Conservation (phyloP, 345 rosid genomes). For the Raphanus raphanistrum region DNA sequence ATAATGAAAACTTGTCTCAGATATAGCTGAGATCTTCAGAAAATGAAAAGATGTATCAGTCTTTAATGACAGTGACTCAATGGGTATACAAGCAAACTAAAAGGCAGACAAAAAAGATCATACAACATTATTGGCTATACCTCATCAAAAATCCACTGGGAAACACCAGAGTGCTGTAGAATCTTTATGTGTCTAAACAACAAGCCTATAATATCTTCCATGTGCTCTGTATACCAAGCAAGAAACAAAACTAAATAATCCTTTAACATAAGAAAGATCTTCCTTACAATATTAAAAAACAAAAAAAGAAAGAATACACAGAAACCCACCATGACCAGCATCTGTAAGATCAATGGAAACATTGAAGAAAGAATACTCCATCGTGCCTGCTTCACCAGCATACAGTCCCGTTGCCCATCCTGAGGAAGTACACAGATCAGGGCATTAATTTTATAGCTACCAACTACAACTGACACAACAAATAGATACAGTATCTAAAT, state of each 20-base stretch:
- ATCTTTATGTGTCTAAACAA: conserved; percentile 67
- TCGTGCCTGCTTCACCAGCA: conserved; percentile 66
- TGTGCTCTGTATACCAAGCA: conserved; percentile 57
- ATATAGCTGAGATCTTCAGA: conserved; percentile 78
- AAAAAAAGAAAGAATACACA: not conserved
- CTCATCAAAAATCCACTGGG: conserved; percentile 93
- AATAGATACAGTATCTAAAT: not conserved
- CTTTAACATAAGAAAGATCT: not conserved
- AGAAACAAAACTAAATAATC: not conserved
- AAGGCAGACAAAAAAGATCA: too few species aligned
- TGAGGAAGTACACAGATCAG: conserved; percentile 23
- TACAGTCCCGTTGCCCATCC: conserved; percentile 81
- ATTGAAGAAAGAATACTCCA: conserved; percentile 72
- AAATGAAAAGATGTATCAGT: conserved; percentile 27
- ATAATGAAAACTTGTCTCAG: conserved; percentile 78
- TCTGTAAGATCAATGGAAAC: conserved; percentile 74
- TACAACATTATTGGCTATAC: conserved; percentile 47
- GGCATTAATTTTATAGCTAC: not conserved
- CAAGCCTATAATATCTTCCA: conserved; percentile 74
- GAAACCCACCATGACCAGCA: conserved; percentile 80
- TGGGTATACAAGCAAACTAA: not conserved
- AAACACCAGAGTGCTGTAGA: conserved; percentile 69
- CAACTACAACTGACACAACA: not conserved
- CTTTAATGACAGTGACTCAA: conserved; percentile 21
- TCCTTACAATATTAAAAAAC: not conserved